Evolutionary conservation across 176 grass and related monocot genomes (phyloP).

Genomic region (Dendrocalamus sinicus): DNA sequence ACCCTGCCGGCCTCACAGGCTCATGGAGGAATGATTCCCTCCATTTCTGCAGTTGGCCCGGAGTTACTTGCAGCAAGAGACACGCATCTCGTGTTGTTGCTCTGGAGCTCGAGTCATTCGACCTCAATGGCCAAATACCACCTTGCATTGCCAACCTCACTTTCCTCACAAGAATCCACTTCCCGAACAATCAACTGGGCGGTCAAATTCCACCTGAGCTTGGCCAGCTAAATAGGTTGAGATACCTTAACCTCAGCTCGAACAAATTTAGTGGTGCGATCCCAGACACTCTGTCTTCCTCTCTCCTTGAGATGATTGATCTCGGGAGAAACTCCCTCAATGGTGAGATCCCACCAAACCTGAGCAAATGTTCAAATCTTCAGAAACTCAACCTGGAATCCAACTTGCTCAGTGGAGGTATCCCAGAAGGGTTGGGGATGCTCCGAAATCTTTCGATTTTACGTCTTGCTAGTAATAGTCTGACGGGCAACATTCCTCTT

Average conservation of each 20-base stretch:
- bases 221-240: slow-evolving; percentile 6
- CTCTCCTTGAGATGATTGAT: slow-evolving; percentile 30
- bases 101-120: slow-evolving; percentile 17
- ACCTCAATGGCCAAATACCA: slow-evolving; percentile 44
- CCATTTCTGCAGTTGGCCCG: slow-evolving; percentile 47
- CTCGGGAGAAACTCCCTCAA: slow-evolving; percentile 8
- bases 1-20: not conserved
- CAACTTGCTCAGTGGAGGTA: slow-evolving; percentile 16
- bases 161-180: slow-evolving; percentile 23
- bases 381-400: not conserved
- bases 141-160: slow-evolving; percentile 46
- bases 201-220: not conserved
- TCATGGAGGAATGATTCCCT: slow-evolving; percentile 41
- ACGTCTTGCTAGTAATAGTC: not conserved
- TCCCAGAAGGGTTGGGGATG: not conserved
- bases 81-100: slow-evolving; percentile 27
- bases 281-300: slow-evolving; percentile 25
- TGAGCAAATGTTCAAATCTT: slow-evolving; percentile 38
- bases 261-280: slow-evolving; percentile 39
- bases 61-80: slow-evolving; percentile 40
- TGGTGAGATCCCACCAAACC: slow-evolving; percentile 44
- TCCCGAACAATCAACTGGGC: not conserved
- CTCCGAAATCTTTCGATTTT: not conserved
- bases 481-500: not conserved
- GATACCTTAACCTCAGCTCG: slow-evolving; percentile 53